phyloP scores from a whole-genome alignment of 2,329 filamentous ascomycete genomes.

The Pseudocercospora fijiensis region DNA sequence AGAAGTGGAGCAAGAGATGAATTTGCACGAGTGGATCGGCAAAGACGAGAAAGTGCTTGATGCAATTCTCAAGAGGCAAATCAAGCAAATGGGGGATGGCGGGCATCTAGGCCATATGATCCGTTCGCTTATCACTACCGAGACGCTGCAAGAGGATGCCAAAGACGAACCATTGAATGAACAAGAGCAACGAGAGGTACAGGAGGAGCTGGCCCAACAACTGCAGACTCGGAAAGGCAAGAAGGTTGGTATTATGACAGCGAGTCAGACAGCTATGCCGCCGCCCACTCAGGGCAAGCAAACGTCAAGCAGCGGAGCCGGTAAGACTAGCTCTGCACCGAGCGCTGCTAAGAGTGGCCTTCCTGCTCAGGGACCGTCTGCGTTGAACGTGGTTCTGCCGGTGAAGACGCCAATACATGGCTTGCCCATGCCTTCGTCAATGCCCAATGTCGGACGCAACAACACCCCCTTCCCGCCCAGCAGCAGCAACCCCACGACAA shows the following conservation, averaged over 20 bases:
- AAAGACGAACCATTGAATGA: conserved; percentile 36
- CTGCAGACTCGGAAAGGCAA: conserved; percentile 52
- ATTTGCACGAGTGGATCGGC: conserved; percentile 50
- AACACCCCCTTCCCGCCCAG: background rate
- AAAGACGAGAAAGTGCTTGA: conserved; percentile 64
- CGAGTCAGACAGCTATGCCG: conserved; percentile 26
- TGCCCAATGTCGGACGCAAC: background rate
- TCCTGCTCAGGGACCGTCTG: background rate
- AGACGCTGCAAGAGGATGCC: conserved; percentile 37
- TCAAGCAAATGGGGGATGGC: conserved; percentile 54
- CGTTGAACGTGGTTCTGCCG: background rate
- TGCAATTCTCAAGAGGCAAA: conserved; percentile 59
- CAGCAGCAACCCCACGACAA: too few species aligned
- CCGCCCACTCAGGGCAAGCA: background rate
- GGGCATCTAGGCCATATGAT: conserved; percentile 42
- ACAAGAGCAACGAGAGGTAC: conserved; percentile 34
- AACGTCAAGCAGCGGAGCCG: background rate
- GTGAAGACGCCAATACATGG: background rate
- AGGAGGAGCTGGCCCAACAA: conserved; percentile 42
- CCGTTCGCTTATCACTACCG: conserved; percentile 36
- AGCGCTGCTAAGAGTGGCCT: background rate
- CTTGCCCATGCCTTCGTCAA: background rate
- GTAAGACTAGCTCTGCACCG: background rate
- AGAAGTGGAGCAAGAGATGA: conserved; percentile 49
- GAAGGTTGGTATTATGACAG: conserved; percentile 73